Percentiles rank a stretch among this genome's conserved stretches.
These are phyloP conservation scores for Moniliella sp. DNA, from an alignment of 1,284 basidiomycete genomes.

Conservation along the genomic window DNA sequence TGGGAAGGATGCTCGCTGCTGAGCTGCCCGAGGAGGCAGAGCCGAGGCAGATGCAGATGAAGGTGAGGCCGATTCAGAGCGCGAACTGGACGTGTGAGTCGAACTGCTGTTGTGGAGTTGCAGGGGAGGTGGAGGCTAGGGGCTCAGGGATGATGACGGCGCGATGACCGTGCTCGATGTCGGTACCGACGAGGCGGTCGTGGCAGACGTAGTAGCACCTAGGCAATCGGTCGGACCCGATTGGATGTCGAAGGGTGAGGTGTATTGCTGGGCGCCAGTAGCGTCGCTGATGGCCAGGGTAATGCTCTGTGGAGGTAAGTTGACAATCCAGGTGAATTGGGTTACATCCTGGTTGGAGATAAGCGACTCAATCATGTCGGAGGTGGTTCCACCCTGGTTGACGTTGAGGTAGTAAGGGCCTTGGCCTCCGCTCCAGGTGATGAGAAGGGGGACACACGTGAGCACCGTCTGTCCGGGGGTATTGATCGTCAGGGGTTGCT, in stretches of 20 bases:
- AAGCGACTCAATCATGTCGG: background rate
- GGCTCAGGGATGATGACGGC: no score
- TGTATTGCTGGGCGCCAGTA: conserved; percentile 3
- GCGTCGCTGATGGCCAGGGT: conserved; percentile 7
- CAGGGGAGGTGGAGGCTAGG: no score
- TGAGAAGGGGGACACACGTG: background rate
- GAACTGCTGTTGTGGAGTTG: no score
- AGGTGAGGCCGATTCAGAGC: no score
- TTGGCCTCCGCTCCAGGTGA: background rate
- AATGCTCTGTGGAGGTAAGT: conserved; percentile 4
- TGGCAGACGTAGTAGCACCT: no score
- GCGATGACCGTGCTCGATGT: no score
- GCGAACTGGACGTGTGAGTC: no score
- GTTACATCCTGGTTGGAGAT: background rate
- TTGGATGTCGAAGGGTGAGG: background rate
- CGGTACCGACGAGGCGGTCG: no score
- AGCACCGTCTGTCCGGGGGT: background rate
- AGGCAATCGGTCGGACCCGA: no score
- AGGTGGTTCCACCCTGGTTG: background rate
- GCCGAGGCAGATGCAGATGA: no score
- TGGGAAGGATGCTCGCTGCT: no score
- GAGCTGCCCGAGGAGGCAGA: no score
- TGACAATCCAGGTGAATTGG: conserved; percentile 6
- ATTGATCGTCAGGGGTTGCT: background rate
- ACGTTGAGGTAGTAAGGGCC: background rate